phyloP scores from a whole-genome alignment of 2,329 filamentous ascomycete species.

The Clathrospora elynae region DNA sequence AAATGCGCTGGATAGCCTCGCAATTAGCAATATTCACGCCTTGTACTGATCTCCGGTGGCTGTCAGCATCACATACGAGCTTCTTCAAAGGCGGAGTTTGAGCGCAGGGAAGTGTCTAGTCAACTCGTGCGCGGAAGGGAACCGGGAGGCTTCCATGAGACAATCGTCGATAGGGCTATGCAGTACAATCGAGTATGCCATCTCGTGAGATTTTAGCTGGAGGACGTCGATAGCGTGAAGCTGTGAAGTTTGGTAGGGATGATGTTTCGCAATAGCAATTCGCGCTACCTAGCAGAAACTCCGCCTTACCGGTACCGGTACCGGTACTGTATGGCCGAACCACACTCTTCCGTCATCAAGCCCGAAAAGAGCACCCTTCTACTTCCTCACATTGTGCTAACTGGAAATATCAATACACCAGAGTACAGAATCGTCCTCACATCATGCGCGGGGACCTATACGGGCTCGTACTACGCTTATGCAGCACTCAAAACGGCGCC shows the following conservation, averaged over 20 bases:
- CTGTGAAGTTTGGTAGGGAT: neutral
- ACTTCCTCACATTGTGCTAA: neutral
- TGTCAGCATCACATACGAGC: no score
- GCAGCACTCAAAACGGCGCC: conserved; percentile 12
- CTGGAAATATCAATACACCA: neutral
- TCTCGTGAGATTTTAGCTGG: neutral
- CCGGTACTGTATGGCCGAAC: no score
- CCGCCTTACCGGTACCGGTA: neutral
- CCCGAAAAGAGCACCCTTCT: neutral
- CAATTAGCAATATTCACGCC: no score
- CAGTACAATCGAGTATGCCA: no score
- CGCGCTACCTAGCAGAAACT: conserved; percentile 1
- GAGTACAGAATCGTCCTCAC: conserved; percentile 2
- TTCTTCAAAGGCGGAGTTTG: no score
- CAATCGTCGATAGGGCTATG: no score
- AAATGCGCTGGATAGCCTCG: no score
- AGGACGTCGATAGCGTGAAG: neutral
- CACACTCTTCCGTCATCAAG: conserved; percentile 5
- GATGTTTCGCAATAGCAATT: conserved; percentile 4
- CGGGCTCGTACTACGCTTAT: conserved; percentile 15
- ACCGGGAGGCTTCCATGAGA: no score
- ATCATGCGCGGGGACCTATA: conserved; percentile 2
- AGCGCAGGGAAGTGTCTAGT: no score
- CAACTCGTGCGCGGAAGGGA: no score
- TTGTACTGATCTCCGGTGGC: no score